phyloP scores from a whole-genome alignment of 2,329 filamentous ascomycete species.

The Hypoxylon sp. region DNA sequence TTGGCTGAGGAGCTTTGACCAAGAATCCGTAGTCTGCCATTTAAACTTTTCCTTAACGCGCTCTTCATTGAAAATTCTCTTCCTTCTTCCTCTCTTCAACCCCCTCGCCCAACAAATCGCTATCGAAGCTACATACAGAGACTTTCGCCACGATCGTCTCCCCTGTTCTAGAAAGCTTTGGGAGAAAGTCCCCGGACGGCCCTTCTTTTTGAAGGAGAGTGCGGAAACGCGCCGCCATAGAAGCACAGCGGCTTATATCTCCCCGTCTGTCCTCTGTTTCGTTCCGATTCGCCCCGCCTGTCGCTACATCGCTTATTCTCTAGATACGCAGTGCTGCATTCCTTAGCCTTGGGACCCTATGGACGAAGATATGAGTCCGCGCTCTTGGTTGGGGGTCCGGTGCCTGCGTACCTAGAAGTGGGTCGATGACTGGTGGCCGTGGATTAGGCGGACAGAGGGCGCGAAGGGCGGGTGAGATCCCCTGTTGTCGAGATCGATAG shows the following conservation, averaged over 20 bases:
- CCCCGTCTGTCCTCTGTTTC: constrained; percentile 66
- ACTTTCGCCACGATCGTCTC: constrained; percentile 65
- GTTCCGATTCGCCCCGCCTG: constrained; percentile 59
- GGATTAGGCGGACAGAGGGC: constrained; percentile 58
- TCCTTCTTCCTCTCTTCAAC: constrained; percentile 60
- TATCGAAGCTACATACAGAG: constrained; percentile 98
- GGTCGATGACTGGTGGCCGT: constrained; percentile 51
- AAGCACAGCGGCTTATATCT: constrained; percentile 92
- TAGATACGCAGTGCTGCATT: constrained; percentile 39
- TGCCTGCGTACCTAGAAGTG: constrained; percentile 40
- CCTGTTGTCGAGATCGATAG: constrained; percentile 94
- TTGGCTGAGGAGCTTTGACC: constrained; percentile 28
- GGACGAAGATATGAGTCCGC: constrained; percentile 95
- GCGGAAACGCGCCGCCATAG: constrained; percentile 99
- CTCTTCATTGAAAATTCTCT: constrained; percentile 42
- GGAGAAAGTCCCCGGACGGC: constrained; percentile 99
- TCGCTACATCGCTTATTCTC: constrained; percentile 61
- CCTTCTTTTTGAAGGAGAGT: constrained; percentile 63
- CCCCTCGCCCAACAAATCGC: constrained; percentile 99
- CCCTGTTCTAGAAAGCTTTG: constrained; percentile 76
- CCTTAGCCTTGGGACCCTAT: constrained; percentile 61
- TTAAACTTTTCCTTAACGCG: constrained; percentile 16
- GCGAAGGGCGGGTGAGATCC: constrained; percentile 68
- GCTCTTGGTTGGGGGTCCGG: constrained; percentile 55
- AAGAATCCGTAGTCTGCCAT: not conserved